Base-by-base conservation (phyloP, 2,329 filamentous ascomycete genomes). In the Phyllosticta capitalensis region DNA sequence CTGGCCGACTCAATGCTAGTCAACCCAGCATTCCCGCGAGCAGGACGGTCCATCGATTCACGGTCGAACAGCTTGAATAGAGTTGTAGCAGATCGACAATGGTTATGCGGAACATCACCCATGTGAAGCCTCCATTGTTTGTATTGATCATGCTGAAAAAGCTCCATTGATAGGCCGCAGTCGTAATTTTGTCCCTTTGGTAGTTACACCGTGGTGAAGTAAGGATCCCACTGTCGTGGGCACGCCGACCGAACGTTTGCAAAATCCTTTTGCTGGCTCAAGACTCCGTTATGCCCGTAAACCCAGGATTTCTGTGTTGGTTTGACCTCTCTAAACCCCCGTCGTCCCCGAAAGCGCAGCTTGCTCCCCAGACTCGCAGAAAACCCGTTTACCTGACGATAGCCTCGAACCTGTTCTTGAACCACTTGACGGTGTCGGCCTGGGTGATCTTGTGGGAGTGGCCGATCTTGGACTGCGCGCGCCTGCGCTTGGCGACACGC, bases 391-490 rank as follows among this genome's bases (percentile, higher is more conserved):
- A 97, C 83, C 94, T 88, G 82, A 99, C 90, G 77, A 97, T 97
- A 77, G 92, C 94, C 78, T 97, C 91, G 86, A 96, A 96, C 80
- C 91, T 87, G 78, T 83, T 86, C 84, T 89, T 89, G 84, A 88
- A 99, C 94, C 94, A 99, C 84, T 92, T 95, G 82, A 97, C 81
- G 74, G 92, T 96, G 86, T 99, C 94, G 67, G 85, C 80, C 75
- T 91, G 88, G 86, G 85, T 90, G 86, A 99, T 96, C 76, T 86
- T 85, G 89, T 99, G 94, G 79, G 79, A 83, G 75, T 89, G 76
- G 75, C 94, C 94, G 75, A 99, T 87, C 73, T 79, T 84, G 82
- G 85, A 83, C 86, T 95, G 89, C 81, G 82, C 86, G 74, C 92
- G 90, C 78, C 92, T 88, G 76, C 94, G 91, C 83, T 91, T 92